A percentile compares a stretch with the other conserved stretches of the same genome.
These are phyloP conservation scores for Suillus variegatus DNA, from an alignment of 768 basidiomycete species.

Conservation along the genomic window DNA sequence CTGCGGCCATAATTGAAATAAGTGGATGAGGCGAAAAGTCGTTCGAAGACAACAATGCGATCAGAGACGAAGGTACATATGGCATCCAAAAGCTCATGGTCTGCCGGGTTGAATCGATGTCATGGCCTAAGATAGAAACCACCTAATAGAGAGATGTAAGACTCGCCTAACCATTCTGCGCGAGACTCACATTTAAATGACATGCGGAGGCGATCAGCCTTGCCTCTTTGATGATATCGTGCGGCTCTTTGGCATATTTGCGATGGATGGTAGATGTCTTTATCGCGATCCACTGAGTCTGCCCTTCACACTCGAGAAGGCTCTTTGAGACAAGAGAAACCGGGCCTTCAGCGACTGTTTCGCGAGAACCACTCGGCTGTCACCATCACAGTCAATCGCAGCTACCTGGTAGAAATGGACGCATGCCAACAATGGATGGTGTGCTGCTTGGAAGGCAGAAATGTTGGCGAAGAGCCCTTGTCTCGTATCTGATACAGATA, in stretches of 20 bases:
- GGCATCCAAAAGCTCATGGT: constrained; percentile 70
- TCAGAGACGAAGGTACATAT: constrained; percentile 53
- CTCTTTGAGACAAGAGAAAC: constrained; percentile 22
- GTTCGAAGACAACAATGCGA: constrained; percentile 45
- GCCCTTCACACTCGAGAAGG: constrained; percentile 14
- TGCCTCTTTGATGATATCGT: constrained; percentile 69
- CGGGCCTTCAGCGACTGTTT: constrained; percentile 27
- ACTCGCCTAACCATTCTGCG: not conserved
- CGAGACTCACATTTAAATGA: constrained; percentile 51
- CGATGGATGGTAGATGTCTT: constrained; percentile 52
- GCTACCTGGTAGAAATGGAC: not conserved
- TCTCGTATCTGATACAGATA: not conserved
- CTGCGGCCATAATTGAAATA: constrained; percentile 15
- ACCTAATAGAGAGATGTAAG: constrained; percentile 41
- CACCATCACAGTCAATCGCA: not conserved
- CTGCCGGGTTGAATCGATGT: constrained; percentile 37
- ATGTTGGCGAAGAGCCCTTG: not conserved
- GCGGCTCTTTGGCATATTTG: constrained; percentile 57
- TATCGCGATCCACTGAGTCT: constrained; percentile 34
- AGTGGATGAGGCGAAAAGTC: constrained; percentile 25
- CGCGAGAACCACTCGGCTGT: constrained; percentile 13
- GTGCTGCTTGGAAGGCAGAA: not conserved
- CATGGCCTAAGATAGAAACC: constrained; percentile 49
- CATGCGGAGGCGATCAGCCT: constrained; percentile 47
- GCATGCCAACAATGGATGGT: constrained; percentile 11